Percentiles rank a stretch among this genome's conserved stretches.
Conservation (phyloP, 163 green algal species). For the Scenedesmus sp. region DNA sequence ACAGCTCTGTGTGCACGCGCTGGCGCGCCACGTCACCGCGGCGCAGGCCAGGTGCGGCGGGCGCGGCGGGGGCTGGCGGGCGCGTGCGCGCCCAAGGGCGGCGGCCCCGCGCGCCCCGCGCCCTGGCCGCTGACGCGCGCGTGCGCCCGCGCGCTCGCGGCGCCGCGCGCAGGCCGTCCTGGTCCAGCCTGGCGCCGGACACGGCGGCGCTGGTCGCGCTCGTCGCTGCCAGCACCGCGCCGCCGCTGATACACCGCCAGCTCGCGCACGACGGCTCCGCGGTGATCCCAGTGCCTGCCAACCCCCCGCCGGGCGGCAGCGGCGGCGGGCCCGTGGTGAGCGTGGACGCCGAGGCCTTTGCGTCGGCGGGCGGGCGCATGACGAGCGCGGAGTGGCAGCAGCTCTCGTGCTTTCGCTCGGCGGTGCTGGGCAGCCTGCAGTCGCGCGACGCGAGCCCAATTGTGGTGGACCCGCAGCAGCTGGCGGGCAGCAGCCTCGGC, state of each 20-base stretch:
- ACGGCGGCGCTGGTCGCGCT: not conserved
- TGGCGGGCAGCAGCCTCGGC: not conserved
- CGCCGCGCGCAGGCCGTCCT: conserved; percentile 22
- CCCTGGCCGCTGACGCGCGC: too few relatives aligned
- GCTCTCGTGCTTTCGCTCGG: conserved; percentile 6
- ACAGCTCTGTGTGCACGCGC: conserved; percentile 34
- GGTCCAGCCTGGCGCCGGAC: not conserved
- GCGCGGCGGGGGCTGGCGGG: too few relatives aligned
- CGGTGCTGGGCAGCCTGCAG: conserved; percentile 8
- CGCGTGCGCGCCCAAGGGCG: too few relatives aligned
- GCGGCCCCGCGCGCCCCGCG: too few relatives aligned
- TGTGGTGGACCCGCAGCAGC: not conserved
- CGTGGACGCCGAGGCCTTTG: conserved; percentile 42
- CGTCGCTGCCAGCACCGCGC: conserved; percentile 27
- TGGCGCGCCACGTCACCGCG: conserved; percentile 9
- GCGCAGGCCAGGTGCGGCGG: conserved; percentile 32
- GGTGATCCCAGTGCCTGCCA: not conserved
- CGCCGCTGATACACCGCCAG: conserved; percentile 35
- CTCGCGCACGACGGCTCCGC: conserved; percentile 15
- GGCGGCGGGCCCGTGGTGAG: conserved; percentile 14
- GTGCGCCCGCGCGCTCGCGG: too few relatives aligned
- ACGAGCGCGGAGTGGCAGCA: conserved; percentile 37
- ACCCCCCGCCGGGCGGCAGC: not conserved
- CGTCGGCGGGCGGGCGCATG: conserved; percentile 27
- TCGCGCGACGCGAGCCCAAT: conserved; percentile 23